A percentile compares a stretch with the other conserved stretches of the same genome.
Conservation (phyloP, 2,329 filamentous ascomycete genomes). For the Cryphonectria nitschkei region DNA sequence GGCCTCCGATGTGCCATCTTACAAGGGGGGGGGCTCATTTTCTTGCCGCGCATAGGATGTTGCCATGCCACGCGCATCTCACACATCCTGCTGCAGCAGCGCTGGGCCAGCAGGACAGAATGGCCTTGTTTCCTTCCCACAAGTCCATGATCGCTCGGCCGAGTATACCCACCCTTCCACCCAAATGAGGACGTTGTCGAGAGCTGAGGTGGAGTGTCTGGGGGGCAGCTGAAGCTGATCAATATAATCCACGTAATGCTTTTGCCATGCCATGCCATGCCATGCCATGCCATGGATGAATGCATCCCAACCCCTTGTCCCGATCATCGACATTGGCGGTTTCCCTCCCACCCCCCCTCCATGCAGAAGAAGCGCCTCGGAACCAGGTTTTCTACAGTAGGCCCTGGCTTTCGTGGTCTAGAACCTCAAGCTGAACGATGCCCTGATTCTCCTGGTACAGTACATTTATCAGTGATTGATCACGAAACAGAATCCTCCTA, state of each 20-base stretch:
- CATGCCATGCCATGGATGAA: neutral
- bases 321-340: neutral
- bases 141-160: neutral
- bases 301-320: neutral
- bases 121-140: neutral
- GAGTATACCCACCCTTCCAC: neutral
- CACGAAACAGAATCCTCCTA: constrained; percentile 18
- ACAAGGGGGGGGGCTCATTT: neutral
- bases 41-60: neutral
- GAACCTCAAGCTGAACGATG: neutral
- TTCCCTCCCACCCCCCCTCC: too few relatives aligned
- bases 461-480: neutral
- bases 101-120: neutral
- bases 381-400: neutral
- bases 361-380: neutral
- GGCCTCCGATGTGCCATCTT: neutral
- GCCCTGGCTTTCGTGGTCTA: neutral
- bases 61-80: neutral
- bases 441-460: neutral
- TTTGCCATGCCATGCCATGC: neutral
- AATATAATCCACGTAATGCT: neutral
- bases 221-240: constrained; percentile 1
- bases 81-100: neutral
- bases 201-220: constrained; percentile 6
- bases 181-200: constrained; percentile 1